Percentiles rank a stretch among this genome's conserved stretches.
Evolutionary conservation across 306 rosid genomes (phyloP).

Genomic region (Vigna trinervia): DNA sequence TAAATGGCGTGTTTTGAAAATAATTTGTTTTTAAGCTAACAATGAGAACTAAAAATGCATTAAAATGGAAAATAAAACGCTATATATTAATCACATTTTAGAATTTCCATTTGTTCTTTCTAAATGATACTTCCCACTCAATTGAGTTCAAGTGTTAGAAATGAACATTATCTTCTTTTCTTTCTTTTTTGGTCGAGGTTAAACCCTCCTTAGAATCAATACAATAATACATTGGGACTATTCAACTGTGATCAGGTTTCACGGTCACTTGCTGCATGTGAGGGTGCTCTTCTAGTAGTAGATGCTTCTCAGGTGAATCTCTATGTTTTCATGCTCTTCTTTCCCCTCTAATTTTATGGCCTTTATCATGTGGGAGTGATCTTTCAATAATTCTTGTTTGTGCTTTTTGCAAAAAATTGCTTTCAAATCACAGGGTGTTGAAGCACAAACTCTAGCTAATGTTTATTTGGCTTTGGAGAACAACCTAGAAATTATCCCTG

Average conservation of each 20-base stretch:
- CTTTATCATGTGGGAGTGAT: conserved; percentile 13
- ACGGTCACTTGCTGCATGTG: conserved; percentile 94
- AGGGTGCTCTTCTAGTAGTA: conserved; percentile 94
- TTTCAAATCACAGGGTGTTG: conserved; percentile 74
- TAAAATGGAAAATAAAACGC: neutral
- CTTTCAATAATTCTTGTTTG: conserved; percentile 21
- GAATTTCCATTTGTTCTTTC: conserved; percentile 17
- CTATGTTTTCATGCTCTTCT: conserved; percentile 3
- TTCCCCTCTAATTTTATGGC: conserved; percentile 26
- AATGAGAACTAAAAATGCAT: conserved; percentile 18
- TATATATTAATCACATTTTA: conserved; percentile 14
- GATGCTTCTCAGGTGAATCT: conserved; percentile 91
- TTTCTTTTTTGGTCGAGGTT: neutral
- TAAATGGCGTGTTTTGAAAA: neutral
- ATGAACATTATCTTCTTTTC: too few species aligned
- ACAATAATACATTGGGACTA: conserved; percentile 33
- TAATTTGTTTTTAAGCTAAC: neutral
- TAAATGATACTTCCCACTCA: conserved; percentile 16
- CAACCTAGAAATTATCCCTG: conserved; percentile 86
- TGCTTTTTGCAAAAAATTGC: conserved; percentile 16
- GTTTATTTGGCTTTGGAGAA: conserved; percentile 92
- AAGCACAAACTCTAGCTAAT: conserved; percentile 94
- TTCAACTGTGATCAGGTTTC: conserved; percentile 69
- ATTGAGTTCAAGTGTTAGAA: conserved; percentile 19
- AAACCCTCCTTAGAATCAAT: neutral